A percentile compares a stretch with the other conserved stretches of the same genome.
These are phyloP conservation scores for Articulospora tetracladia DNA, from an alignment of 495 filamentous ascomycete genomes.

Conservation along the genomic window DNA sequence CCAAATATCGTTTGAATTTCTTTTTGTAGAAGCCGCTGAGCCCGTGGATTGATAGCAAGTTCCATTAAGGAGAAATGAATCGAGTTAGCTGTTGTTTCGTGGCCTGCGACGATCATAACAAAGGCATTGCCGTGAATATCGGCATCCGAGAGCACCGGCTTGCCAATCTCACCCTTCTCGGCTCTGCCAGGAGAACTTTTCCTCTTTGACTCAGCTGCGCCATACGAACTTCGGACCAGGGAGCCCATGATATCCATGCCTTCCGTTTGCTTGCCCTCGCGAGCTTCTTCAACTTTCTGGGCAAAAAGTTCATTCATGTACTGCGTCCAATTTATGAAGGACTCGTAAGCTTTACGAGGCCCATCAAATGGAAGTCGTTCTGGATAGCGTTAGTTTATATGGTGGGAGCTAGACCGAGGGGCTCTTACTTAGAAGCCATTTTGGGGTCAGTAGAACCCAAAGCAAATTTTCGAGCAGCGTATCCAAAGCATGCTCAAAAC, in stretches of 20 bases:
- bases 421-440: slow-evolving; percentile 36
- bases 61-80: slow-evolving; percentile 53
- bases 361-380: slow-evolving; percentile 46
- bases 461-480: slow-evolving; percentile 44
- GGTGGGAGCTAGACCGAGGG: neutral
- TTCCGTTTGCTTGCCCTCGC: slow-evolving; percentile 25
- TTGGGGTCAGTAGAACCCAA: slow-evolving; percentile 46
- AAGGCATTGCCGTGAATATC: slow-evolving; percentile 73
- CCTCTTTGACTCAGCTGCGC: neutral
- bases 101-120: slow-evolving; percentile 67
- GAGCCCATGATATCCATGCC: slow-evolving; percentile 65
- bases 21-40: slow-evolving; percentile 57
- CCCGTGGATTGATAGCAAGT: slow-evolving; percentile 53
- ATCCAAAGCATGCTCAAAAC: slow-evolving; percentile 34
- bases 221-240: slow-evolving; percentile 44
- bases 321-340: slow-evolving; percentile 55
- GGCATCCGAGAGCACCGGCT: slow-evolving; percentile 8
- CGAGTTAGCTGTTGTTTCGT: slow-evolving; percentile 68
- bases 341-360: slow-evolving; percentile 40
- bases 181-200: slow-evolving; percentile 1
- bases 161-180: neutral
- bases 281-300: slow-evolving; percentile 40
- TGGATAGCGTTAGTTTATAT: slow-evolving; percentile 13
- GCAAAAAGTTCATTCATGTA: slow-evolving; percentile 63
- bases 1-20: slow-evolving; percentile 57